These are phyloP conservation scores for Phlebiopsis gigantea DNA, from an alignment of 768 basidiomycete species.

Conservation along the genomic window DNA sequence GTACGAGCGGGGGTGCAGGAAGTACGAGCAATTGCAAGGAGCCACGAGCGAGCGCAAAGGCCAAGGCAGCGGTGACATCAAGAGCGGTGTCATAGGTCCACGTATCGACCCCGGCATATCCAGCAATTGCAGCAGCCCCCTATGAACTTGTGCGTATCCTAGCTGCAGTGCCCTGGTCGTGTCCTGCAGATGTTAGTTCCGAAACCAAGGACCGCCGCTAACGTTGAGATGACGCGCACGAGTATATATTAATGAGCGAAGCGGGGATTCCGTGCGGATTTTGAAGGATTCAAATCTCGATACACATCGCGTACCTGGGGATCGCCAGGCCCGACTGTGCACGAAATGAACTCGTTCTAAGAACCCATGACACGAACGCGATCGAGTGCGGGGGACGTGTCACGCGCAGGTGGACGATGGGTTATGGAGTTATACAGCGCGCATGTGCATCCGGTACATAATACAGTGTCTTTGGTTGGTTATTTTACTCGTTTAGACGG, in stretches of 20 bases:
- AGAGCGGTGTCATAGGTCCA: too few relatives aligned
- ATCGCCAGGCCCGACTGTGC: not conserved
- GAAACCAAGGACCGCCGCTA: too few relatives aligned
- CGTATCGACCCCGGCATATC: too few relatives aligned
- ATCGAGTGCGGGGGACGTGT: not conserved
- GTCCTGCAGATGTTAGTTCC: not conserved
- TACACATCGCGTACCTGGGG: not conserved
- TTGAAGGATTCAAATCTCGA: not conserved
- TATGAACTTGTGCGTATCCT: too few relatives aligned
- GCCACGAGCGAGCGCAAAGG: not conserved
- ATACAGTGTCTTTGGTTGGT: conserved; percentile 1
- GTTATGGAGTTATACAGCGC: conserved; percentile 5
- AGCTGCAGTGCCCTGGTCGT: too few relatives aligned
- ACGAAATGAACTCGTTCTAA: not conserved
- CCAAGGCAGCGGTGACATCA: too few relatives aligned
- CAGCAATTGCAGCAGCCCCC: too few relatives aligned
- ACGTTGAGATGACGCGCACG: too few relatives aligned
- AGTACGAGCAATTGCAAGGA: not conserved
- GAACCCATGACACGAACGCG: not conserved
- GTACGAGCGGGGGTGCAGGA: not conserved
- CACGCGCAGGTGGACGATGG: too few relatives aligned
- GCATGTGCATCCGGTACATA: not conserved
- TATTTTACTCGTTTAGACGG: conserved; percentile 14
- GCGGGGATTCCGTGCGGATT: not conserved
- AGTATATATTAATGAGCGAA: too few relatives aligned